These are phyloP conservation scores for Paramecium biaurelia DNA, from an alignment of 73 alveolate species.

Conservation along the genomic window DNA sequence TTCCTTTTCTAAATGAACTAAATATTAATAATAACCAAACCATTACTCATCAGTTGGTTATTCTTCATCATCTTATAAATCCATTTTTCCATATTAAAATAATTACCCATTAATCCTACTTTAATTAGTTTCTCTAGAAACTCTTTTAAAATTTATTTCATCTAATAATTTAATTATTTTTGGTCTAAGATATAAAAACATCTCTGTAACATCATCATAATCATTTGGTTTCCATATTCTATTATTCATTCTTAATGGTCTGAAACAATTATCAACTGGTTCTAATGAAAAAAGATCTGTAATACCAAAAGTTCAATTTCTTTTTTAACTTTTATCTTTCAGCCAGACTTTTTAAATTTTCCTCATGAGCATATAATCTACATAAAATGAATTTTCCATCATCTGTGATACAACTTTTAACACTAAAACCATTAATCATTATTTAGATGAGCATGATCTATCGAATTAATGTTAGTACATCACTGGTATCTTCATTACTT, in stretches of 20 bases:
- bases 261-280: constrained; percentile 5
- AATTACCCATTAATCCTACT: neutral
- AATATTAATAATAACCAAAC: neutral
- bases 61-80: constrained; percentile 24
- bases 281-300: constrained; percentile 2
- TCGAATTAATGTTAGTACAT: neutral
- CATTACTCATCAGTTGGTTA: neutral
- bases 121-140: constrained; percentile 21
- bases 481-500: neutral
- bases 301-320: neutral
- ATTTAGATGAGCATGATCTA: neutral
- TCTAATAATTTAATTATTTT: neutral
- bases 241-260: constrained; percentile 33
- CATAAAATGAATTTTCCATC: neutral
- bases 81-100: constrained; percentile 10
- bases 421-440: neutral
- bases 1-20: constrained; percentile 5
- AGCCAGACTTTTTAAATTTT: neutral
- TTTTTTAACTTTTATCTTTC: neutral
- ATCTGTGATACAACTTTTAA: neutral
- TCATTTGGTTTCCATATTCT: constrained; percentile 27
- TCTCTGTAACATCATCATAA: neutral
- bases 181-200: constrained; percentile 5
- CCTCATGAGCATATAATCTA: constrained; percentile 5
- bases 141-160: constrained; percentile 1